Conservation (phyloP, 257 asterid species). For the Capsicum pubescens region DNA sequence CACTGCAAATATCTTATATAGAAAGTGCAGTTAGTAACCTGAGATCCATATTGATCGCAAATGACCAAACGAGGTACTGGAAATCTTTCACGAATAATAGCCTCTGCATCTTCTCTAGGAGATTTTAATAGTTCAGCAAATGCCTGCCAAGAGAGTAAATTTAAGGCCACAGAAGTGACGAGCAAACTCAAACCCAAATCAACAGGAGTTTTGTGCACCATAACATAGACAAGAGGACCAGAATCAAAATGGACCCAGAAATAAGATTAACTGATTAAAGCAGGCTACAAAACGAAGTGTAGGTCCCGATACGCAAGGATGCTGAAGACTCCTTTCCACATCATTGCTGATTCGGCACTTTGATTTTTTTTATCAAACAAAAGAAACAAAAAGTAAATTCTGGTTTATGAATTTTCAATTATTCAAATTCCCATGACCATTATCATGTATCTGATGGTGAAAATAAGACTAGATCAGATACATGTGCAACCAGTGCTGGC, state of each 20-base stretch:
- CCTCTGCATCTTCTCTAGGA: conserved; percentile 81
- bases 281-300: not conserved
- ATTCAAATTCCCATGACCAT: not conserved
- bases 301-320: conserved; percentile 4
- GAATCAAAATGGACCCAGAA: conserved; percentile 4
- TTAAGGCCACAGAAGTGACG: conserved; percentile 30
- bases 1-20: not conserved
- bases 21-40: conserved; percentile 49
- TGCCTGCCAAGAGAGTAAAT: conserved; percentile 57
- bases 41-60: conserved; percentile 97
- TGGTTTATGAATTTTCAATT: not conserved
- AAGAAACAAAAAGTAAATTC: conserved; percentile 19
- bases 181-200: conserved; percentile 7
- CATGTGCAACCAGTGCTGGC: not conserved
- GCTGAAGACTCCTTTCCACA: conserved; percentile 15
- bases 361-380: conserved; percentile 7
- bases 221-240: conserved; percentile 15
- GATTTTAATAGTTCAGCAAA: conserved; percentile 81
- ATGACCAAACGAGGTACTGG: conserved; percentile 95
- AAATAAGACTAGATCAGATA: not conserved
- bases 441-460: conserved; percentile 2
- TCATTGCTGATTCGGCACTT: conserved; percentile 14
- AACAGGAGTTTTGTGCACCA: not conserved
- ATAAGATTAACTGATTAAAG: not conserved
- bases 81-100: conserved; percentile 75